Base-by-base conservation (phyloP, 148 eudicot genomes). In the Suaeda aralocaspica region DNA sequence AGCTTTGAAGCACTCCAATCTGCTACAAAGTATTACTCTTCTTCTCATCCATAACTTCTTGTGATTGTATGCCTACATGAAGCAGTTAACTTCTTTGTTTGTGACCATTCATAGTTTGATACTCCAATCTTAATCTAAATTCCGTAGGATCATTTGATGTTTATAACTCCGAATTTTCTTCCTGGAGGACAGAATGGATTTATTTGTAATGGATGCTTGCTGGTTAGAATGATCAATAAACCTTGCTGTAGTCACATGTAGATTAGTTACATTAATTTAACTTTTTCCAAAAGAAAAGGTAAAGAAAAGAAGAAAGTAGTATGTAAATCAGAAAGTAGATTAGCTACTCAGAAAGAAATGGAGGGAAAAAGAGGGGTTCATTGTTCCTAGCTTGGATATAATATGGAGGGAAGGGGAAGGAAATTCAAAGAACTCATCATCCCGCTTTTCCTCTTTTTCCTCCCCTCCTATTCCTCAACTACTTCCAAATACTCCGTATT, bases 1-100 rank as follows among this genome's bases (percentile, higher is more conserved):
- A 87, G 92, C 72, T 77, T 87, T 83, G 92, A 87, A 66, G 89
- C 84, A 60, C 84, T 87, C 36, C 92, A 87, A 51, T 85, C 84
- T 25, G 84, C 85, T 19, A 78, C 89, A 48, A 87, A 87, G 92
- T 87, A 72, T 39, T 41, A 15, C 49, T 77, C 64, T 70, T 70
- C 56, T n/a, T 59, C 59, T 44, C 62, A 7, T 45, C 15, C 3
- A 24, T 39, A 25, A 25, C 8, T 76, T 44, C 18, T 16, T 22
- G n/a, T 21, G 51, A 26, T 8, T 63, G 33, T 42, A 34, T 51
- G 16, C 39, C 16, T 18, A 4, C 22, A 59, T 77, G 21, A 18
- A 51, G 48, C 62, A 53, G 42, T 21, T 31, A 26, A 31, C 6
- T 24, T 36, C 25, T 53, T 55, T 33, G 21, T 26, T 45, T 71